A percentile compares a stretch with the other conserved stretches of the same genome.
Evolutionary conservation across 257 asterid species (phyloP).

Genomic region (Striga asiatica): DNA sequence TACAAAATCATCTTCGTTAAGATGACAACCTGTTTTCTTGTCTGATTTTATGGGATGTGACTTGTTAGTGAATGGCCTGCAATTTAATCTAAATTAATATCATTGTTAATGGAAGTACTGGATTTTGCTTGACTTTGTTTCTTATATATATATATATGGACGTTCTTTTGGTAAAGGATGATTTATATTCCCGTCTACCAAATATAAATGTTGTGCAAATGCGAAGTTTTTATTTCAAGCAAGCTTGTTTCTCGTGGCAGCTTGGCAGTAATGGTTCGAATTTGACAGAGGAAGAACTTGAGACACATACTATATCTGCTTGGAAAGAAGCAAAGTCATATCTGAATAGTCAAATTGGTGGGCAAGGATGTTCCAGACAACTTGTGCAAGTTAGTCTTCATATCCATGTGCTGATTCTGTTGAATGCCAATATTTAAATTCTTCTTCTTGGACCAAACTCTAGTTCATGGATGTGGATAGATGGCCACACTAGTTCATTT

Average conservation of each 20-base stretch:
- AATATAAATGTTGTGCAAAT: background rate
- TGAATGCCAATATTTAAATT: too few relatives aligned
- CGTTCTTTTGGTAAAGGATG: background rate
- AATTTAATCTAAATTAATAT: background rate
- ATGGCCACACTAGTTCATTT: too few relatives aligned
- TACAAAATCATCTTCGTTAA: too few relatives aligned
- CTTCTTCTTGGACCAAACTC: too few relatives aligned
- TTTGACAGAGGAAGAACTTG: conserved; percentile 84
- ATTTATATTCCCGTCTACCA: background rate
- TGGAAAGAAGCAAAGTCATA: conserved; percentile 70
- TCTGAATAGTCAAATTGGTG: conserved; percentile 41
- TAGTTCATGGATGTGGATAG: too few relatives aligned
- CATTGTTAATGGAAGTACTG: background rate
- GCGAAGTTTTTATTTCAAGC: too few relatives aligned
- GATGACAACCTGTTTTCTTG: too few relatives aligned
- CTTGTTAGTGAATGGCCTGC: background rate
- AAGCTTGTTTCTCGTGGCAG: too few relatives aligned
- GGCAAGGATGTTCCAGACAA: conserved; percentile 35
- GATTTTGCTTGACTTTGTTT: background rate
- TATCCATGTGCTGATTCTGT: background rate
- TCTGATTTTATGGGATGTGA: background rate
- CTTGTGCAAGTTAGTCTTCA: conserved; percentile 67
- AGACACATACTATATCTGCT: conserved; percentile 79
- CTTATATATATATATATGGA: background rate
- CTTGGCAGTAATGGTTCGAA: conserved; percentile 74